Conservation (phyloP, 805 yeast species). For the Vanderwaltozyma polyspora region DNA sequence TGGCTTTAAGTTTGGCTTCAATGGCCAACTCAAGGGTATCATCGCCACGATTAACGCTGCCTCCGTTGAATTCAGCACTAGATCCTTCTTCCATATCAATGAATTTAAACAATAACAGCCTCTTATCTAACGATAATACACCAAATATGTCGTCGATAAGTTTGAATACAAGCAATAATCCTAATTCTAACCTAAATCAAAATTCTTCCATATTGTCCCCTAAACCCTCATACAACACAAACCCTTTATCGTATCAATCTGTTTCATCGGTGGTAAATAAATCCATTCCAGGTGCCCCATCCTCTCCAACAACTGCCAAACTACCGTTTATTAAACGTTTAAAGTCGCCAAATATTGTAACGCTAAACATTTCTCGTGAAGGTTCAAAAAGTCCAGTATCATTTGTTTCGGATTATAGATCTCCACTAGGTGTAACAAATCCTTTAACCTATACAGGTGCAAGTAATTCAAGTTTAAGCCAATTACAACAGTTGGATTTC, state of each 20-base stretch:
- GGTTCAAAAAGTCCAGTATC: slow-evolving; percentile 24
- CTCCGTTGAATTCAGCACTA: slow-evolving; percentile 19
- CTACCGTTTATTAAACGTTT: slow-evolving; percentile 21
- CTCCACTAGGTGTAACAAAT: slow-evolving; percentile 14
- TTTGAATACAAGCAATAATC: neutral
- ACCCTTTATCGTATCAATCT: slow-evolving; percentile 14
- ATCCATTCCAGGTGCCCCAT: slow-evolving; percentile 1
- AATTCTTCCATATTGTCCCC: slow-evolving; percentile 11
- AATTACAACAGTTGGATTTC: slow-evolving; percentile 4
- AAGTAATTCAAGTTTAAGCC: slow-evolving; percentile 5
- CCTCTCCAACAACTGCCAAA: slow-evolving; percentile 13
- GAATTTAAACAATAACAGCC: neutral
- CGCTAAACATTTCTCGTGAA: slow-evolving; percentile 25
- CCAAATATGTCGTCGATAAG: slow-evolving; percentile 1
- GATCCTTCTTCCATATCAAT: slow-evolving; percentile 10
- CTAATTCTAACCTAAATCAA: neutral
- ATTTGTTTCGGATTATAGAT: slow-evolving; percentile 14
- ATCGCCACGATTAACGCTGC: slow-evolving; percentile 24
- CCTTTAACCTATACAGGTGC: slow-evolving; percentile 11
- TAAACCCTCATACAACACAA: slow-evolving; percentile 16
- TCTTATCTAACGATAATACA: neutral
- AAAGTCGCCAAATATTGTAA: slow-evolving; percentile 25
- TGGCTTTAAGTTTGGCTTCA: slow-evolving; percentile 26
- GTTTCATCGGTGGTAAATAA: slow-evolving; percentile 1
- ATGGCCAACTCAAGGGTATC: slow-evolving; percentile 29